phyloP scores from a whole-genome alignment of 1,284 basidiomycete genomes.

The Pterulicium gracile region DNA sequence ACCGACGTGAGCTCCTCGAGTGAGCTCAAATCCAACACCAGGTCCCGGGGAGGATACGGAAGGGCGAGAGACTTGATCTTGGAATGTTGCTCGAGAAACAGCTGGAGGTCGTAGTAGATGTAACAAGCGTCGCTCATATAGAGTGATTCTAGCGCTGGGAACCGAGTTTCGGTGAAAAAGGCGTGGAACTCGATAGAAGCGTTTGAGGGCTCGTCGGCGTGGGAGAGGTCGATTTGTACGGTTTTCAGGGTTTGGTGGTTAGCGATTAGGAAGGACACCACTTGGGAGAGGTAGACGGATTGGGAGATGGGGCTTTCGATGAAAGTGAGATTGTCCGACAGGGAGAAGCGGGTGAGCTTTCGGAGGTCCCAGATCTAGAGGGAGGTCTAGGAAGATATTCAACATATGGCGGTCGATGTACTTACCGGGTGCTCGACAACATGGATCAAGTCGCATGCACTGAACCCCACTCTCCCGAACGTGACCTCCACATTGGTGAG shows the following conservation, averaged over 20 bases:
- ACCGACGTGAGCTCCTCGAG: neutral
- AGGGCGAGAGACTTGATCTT: neutral
- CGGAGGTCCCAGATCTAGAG: neutral
- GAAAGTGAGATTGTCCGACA: neutral
- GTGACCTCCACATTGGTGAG: neutral
- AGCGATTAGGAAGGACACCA: neutral
- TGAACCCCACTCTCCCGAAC: neutral
- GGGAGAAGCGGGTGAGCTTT: neutral
- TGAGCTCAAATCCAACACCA: neutral
- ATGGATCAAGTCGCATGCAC: neutral
- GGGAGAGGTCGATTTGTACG: neutral
- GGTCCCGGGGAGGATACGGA: neutral
- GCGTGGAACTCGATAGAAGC: neutral
- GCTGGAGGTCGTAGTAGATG: neutral
- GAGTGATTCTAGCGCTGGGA: neutral
- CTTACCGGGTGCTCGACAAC: neutral
- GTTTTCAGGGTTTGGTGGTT: neutral
- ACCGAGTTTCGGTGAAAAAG: neutral
- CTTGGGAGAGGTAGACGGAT: neutral
- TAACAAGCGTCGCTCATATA: neutral
- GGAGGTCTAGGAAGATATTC: no score
- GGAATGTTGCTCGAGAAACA: neutral
- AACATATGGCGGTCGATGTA: no score
- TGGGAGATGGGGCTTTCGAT: neutral
- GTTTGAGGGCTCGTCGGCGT: neutral